phyloP scores from a whole-genome alignment of 2,329 filamentous ascomycete genomes.

The Penicillium sp. region DNA sequence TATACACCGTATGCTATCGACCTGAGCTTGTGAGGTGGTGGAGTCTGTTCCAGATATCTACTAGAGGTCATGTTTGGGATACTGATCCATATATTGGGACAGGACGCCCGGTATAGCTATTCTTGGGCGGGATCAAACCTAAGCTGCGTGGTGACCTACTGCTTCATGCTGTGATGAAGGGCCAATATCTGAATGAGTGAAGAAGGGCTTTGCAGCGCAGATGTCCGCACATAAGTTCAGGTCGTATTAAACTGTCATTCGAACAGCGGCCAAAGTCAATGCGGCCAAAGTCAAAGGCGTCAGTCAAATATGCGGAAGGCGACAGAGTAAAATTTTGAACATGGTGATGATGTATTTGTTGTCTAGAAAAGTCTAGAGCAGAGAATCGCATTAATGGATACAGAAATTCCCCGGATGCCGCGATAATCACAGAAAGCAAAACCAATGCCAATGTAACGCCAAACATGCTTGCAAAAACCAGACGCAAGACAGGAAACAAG shows the following conservation, averaged over 20 bases:
- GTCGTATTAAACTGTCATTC: conserved; percentile 20
- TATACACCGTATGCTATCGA: conserved; percentile 45
- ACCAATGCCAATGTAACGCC: background rate
- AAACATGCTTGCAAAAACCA: background rate
- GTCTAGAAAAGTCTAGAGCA: background rate
- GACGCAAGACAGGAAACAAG: background rate
- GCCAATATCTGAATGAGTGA: conserved; percentile 34
- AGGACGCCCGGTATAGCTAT: conserved; percentile 30
- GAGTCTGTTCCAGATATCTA: background rate
- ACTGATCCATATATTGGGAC: background rate
- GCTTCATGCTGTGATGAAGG: conserved; percentile 35
- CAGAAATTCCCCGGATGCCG: background rate
- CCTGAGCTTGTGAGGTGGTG: conserved; percentile 40
- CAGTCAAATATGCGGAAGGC: too few relatives aligned
- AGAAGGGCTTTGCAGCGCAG: conserved; percentile 30
- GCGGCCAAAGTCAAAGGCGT: conserved; percentile 6
- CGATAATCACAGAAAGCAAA: background rate
- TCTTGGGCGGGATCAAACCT: conserved; percentile 26
- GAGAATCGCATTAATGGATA: background rate
- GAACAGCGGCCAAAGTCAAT: conserved; percentile 12
- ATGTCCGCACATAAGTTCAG: conserved; percentile 21
- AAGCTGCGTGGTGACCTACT: conserved; percentile 20
- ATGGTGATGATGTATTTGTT: background rate
- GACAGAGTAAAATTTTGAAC: background rate
- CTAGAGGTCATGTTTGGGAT: too few relatives aligned